Conservation (phyloP, 2,329 filamentous ascomycete species). For the Botrytis tulipae region DNA sequence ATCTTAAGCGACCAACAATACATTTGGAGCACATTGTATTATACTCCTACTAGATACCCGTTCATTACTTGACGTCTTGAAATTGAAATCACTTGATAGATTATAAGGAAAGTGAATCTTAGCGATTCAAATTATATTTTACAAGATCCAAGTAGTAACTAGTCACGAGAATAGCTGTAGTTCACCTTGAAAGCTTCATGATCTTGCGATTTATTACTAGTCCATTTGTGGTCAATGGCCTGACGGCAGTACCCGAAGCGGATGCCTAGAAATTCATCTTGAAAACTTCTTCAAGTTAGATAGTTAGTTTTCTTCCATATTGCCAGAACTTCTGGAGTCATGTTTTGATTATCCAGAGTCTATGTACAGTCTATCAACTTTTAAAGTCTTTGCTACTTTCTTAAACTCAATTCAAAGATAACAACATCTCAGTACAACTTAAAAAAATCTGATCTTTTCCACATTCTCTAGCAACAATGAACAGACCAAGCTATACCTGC, state of each 20-base stretch:
- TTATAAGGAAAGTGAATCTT: neutral
- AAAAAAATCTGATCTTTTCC: too few species aligned
- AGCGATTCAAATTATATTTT: neutral
- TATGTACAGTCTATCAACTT: too few species aligned
- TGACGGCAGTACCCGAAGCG: neutral
- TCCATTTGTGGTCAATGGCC: neutral
- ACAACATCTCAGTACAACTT: neutral
- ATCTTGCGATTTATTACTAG: neutral
- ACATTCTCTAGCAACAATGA: neutral
- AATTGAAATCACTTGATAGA: neutral
- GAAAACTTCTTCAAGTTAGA: neutral
- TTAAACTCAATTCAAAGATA: neutral
- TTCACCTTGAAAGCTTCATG: neutral
- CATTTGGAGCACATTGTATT: neutral
- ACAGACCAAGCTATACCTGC: neutral
- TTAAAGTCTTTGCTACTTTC: too few species aligned
- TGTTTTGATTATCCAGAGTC: neutral
- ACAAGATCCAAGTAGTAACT: too few species aligned
- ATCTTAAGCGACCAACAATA: neutral
- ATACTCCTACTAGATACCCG: neutral
- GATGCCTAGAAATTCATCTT: too few species aligned
- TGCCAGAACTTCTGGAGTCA: neutral
- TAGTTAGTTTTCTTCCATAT: neutral
- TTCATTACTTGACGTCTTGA: accelerated
- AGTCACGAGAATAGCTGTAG: neutral